Evolutionary conservation across 129 eudicot species (phyloP), one percentile per base, ranked within the genome.

Genomic region (Arctium minus): DNA sequence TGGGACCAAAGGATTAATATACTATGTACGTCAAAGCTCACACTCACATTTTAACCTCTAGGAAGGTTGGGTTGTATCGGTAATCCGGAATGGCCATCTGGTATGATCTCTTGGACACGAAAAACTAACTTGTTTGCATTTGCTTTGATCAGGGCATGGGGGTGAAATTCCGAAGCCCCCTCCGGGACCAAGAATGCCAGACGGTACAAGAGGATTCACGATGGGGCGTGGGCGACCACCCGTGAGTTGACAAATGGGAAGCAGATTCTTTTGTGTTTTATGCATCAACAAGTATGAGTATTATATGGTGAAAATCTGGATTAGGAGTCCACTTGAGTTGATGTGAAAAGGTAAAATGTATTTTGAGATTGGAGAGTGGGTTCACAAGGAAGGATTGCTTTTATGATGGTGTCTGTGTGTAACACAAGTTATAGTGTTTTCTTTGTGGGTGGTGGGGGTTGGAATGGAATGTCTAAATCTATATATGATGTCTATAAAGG

Each of bases 101-200:
- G 46, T 40, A 6, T 40, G 46, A 40, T 40, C 46, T 40, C 1
- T 40, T 40, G 46, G 46, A 40, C 46, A 40, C 10, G 50, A 27
- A 36, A 42, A 64, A 37, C 56, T 35, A 39, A 82, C 60, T 22
- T 65, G 32, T 72, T 68, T 36, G 67, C 29, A 60, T 7, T 62
- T 69, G 68, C 15, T 60, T 3, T 60, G 2, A 5, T 65, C 39
- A 93, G 98, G 97, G 27, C 97, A 93, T 65, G 88, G 44, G 32
- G 69, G 83, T 69, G 99, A 96, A 86, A 64, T 92, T 10, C 88
- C 94, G 8, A 93, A 91, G 84, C 97, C 99, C 2, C 99, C 99
- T 71, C 99, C 98, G 30, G 99, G 99, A 68, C 99, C 99, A 38
- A 84, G 77, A 84, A 96, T 96, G 98, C 99, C 99, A 7, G 99